A percentile compares a stretch with the other conserved stretches of the same genome.
phyloP scores from a whole-genome alignment of 176 grass and related monocot species.

The Poa annua region DNA sequence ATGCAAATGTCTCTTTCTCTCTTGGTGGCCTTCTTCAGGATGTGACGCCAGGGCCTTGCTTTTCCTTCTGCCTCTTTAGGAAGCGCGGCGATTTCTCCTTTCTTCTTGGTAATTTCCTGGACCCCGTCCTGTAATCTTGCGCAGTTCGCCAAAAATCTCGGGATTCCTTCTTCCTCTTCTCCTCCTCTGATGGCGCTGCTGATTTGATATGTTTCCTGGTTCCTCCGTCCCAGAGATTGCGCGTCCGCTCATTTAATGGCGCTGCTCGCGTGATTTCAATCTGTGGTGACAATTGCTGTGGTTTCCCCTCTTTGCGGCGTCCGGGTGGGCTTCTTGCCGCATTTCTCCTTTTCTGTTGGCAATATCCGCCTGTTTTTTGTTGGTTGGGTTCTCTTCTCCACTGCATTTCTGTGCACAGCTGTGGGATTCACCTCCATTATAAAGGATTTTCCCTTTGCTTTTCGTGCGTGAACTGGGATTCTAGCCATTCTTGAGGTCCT shows the following conservation, averaged over 20 bases:
- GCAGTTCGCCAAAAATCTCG: not conserved
- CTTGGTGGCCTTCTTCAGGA: not conserved
- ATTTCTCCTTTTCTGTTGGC: conserved; percentile 40
- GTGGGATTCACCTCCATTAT: conserved; percentile 2
- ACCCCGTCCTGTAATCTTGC: conserved; percentile 1
- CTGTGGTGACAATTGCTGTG: not conserved
- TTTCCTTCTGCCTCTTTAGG: not conserved
- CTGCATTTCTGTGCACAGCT: not conserved
- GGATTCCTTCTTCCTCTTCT: conserved; percentile 30
- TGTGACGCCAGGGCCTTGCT: conserved; percentile 40
- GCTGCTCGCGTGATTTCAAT: not conserved
- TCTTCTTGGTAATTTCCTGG: conserved; percentile 46
- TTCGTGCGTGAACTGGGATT: conserved; percentile 10
- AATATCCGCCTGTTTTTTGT: not conserved
- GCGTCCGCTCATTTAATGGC: not conserved
- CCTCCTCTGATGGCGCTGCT: conserved; percentile 1
- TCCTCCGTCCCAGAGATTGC: not conserved
- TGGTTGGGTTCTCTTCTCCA: not conserved
- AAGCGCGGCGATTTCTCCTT: conserved; percentile 24
- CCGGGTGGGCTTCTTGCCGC: conserved; percentile 40
- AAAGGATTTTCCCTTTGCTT: conserved; percentile 13
- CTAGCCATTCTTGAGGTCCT: conserved; percentile 12
- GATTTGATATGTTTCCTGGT: conserved; percentile 28
- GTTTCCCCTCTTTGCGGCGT: conserved; percentile 27
- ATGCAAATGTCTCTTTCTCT: not conserved